These are phyloP conservation scores for Guadua angustifolia DNA, from an alignment of 176 grass and related monocot genomes.

Conservation along the genomic window DNA sequence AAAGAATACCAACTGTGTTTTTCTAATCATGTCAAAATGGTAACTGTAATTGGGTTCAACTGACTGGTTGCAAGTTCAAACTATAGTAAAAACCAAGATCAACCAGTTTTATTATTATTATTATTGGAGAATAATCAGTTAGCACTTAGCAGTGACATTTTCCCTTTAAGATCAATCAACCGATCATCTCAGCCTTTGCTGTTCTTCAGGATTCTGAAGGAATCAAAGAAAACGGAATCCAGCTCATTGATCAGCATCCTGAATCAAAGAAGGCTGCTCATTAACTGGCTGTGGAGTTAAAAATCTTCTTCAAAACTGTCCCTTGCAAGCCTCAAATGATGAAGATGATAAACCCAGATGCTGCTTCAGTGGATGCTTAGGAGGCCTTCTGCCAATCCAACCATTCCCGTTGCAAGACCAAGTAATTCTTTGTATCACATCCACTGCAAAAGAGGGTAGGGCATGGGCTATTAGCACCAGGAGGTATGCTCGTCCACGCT, in stretches of 20 bases:
- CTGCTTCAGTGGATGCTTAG: constrained; percentile 37
- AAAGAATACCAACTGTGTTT: background rate
- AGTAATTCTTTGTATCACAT: constrained; percentile 47
- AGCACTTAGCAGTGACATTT: background rate
- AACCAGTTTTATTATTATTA: background rate
- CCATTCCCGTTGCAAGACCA: constrained; percentile 45
- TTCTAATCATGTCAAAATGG: background rate
- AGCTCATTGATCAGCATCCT: constrained; percentile 47
- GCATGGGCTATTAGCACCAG: constrained; percentile 7
- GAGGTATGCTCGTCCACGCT: constrained; percentile 13
- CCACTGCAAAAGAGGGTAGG: too few species aligned
- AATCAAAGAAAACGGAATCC: constrained; percentile 37
- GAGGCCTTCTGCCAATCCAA: constrained; percentile 51
- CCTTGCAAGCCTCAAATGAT: background rate
- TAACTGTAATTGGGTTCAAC: background rate
- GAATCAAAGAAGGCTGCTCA: constrained; percentile 57
- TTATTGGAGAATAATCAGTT: background rate
- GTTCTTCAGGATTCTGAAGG: constrained; percentile 11
- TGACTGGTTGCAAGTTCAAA: background rate
- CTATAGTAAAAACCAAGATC: background rate
- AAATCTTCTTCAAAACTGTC: constrained; percentile 36
- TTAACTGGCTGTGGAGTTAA: constrained; percentile 46
- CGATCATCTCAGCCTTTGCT: background rate
- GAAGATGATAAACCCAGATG: background rate
- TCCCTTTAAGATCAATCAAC: background rate